phyloP scores from a whole-genome alignment of 305 asterid species.

The Fraxinus xanthoxyloides region DNA sequence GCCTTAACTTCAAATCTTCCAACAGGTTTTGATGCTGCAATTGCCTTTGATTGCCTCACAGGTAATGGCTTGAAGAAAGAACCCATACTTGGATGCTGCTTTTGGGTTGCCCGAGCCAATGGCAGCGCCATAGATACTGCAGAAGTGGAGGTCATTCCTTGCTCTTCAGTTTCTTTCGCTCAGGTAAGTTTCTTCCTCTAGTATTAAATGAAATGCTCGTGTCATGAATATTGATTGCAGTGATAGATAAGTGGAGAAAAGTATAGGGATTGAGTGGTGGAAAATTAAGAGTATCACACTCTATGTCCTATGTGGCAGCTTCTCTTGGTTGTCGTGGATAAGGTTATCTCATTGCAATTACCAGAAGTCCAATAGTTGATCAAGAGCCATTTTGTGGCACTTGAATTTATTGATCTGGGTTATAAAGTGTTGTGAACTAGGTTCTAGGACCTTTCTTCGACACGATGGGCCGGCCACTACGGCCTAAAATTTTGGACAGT shows the following conservation, averaged over 20 bases:
- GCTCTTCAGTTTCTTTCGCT: background rate
- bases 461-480: background rate
- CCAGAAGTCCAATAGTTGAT: background rate
- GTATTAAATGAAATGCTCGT: slow-evolving; percentile 5
- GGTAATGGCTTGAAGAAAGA: slow-evolving; percentile 60
- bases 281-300: slow-evolving; percentile 34
- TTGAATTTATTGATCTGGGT: background rate
- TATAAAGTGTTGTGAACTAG: background rate
- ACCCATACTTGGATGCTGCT: slow-evolving; percentile 33
- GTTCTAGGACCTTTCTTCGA: background rate
- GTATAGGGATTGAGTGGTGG: slow-evolving; percentile 47
- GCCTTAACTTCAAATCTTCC: slow-evolving; percentile 52
- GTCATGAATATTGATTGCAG: slow-evolving; percentile 26
- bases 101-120: slow-evolving; percentile 45
- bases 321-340: slow-evolving; percentile 51
- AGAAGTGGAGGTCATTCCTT: slow-evolving; percentile 67
- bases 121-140: slow-evolving; percentile 67
- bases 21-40: slow-evolving; percentile 28
- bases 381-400: background rate
- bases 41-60: slow-evolving; percentile 36
- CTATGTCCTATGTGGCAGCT: slow-evolving; percentile 53
- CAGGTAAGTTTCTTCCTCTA: slow-evolving; percentile 13
- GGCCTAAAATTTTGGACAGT: background rate
- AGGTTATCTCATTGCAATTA: slow-evolving; percentile 41
- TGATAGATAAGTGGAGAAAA: slow-evolving; percentile 7